These are phyloP conservation scores for Blastobotrys apis DNA, from an alignment of 1,139 yeast genomes.

Conservation along the genomic window DNA sequence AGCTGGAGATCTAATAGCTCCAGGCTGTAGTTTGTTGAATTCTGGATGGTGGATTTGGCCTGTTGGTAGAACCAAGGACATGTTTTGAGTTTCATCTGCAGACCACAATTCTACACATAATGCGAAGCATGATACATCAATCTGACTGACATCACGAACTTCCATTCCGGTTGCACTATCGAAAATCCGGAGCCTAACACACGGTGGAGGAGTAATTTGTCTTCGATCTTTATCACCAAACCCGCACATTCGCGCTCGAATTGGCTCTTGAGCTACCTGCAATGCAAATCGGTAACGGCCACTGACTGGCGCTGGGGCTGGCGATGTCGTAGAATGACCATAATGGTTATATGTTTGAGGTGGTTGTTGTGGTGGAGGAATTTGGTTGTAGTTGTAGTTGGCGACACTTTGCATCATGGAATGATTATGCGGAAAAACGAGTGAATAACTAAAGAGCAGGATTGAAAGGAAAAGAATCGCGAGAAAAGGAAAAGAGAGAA, in stretches of 20 bases:
- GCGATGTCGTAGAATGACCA: not conserved
- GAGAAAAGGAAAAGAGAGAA: too few relatives aligned
- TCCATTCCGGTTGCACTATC: constrained; percentile 31
- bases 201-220: constrained; percentile 45
- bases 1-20: constrained; percentile 11
- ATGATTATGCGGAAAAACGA: not conserved
- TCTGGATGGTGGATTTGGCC: constrained; percentile 20
- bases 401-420: constrained; percentile 13
- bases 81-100: constrained; percentile 34
- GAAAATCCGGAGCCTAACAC: constrained; percentile 35
- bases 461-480: constrained; percentile 4
- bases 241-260: constrained; percentile 46
- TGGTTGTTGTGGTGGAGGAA: too few relatives aligned
- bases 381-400: constrained; percentile 8
- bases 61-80: constrained; percentile 29
- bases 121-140: constrained; percentile 36
- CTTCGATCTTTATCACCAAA: constrained; percentile 45
- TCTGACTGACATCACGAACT: constrained; percentile 24
- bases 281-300: constrained; percentile 23
- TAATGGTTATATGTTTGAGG: not conserved
- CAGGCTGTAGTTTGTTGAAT: not conserved
- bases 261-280: constrained; percentile 41
- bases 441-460: not conserved
- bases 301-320: not conserved
- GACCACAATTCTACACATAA: constrained; percentile 41